A percentile compares a stretch with the other conserved stretches of the same genome.
Evolutionary conservation across 768 basidiomycete species (phyloP).

Genomic region (Galerina sulciceps): DNA sequence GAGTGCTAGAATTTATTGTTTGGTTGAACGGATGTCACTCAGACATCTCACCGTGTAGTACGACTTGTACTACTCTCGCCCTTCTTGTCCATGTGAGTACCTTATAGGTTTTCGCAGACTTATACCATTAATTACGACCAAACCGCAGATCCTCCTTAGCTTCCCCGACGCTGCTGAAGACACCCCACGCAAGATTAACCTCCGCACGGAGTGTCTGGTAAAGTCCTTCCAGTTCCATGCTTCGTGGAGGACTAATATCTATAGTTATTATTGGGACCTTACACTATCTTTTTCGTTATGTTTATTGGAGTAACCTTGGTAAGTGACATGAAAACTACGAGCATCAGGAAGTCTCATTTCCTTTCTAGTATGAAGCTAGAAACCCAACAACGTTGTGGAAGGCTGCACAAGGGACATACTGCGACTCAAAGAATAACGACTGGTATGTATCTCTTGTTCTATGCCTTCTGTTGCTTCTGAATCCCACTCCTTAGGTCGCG

Average conservation of each 20-base stretch:
- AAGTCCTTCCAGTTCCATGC: neutral
- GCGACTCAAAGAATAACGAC: conserved; percentile 12
- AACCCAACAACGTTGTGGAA: conserved; percentile 17
- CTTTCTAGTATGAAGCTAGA: conserved; percentile 14
- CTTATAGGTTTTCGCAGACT: neutral
- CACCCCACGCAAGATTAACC: conserved; percentile 10
- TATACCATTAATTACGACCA: neutral
- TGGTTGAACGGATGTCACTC: neutral
- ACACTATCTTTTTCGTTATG: conserved; percentile 20
- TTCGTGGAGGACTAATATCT: neutral
- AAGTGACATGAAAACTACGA: neutral
- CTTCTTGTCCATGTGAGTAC: conserved; percentile 23
- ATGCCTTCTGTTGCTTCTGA: neutral
- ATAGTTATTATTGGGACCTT: conserved; percentile 24
- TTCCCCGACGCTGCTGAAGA: conserved; percentile 17
- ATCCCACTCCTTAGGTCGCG: conserved; percentile 13
- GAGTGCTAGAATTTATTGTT: too few relatives aligned
- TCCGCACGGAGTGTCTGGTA: conserved; percentile 11
- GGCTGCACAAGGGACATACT: conserved; percentile 20
- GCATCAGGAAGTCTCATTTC: neutral
- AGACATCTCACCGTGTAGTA: conserved; percentile 6
- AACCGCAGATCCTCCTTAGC: conserved; percentile 19
- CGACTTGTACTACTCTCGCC: conserved; percentile 23
- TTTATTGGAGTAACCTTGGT: conserved; percentile 24
- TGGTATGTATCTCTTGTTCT: conserved; percentile 13